These are phyloP conservation scores for Dothidotthia symphoricarpi DNA, from an alignment of 2,329 filamentous ascomycete species.

Conservation along the genomic window DNA sequence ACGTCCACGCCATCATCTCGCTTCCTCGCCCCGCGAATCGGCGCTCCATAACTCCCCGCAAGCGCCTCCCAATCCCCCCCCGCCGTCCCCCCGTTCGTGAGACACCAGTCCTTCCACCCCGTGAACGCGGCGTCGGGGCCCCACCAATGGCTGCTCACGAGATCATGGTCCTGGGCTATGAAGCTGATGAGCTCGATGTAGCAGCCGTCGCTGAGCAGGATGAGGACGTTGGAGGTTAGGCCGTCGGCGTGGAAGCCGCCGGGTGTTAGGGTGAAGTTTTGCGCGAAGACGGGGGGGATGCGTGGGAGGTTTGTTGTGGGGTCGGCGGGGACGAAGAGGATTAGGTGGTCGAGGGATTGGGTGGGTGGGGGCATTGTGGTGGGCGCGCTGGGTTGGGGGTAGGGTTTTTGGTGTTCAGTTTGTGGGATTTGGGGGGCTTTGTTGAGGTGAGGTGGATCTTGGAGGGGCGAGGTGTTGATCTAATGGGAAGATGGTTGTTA, in stretches of 20 bases:
- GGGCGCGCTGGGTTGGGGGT: too few species aligned
- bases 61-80: conserved; percentile 11
- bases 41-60: conserved; percentile 46
- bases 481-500: too few species aligned
- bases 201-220: conserved; percentile 61
- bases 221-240: conserved; percentile 61
- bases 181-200: conserved; percentile 69
- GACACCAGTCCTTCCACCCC: conserved; percentile 61
- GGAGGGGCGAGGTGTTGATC: too few species aligned
- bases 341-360: conserved; percentile 60
- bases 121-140: conserved; percentile 52
- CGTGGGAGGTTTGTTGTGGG: conserved; percentile 43
- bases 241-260: conserved; percentile 63
- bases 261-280: conserved; percentile 57
- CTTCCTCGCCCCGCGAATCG: conserved; percentile 54
- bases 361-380: too few species aligned
- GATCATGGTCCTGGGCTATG: conserved; percentile 46
- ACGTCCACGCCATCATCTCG: conserved; percentile 57
- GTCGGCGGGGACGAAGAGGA: conserved; percentile 61
- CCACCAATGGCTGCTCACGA: conserved; percentile 58
- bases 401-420: too few species aligned
- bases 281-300: conserved; percentile 50
- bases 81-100: conserved; percentile 18
- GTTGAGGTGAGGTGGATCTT: too few species aligned
- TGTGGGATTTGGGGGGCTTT: too few species aligned